phyloP scores from a whole-genome alignment of 2,329 filamentous ascomycete species.

The Diplocarpon rosae region DNA sequence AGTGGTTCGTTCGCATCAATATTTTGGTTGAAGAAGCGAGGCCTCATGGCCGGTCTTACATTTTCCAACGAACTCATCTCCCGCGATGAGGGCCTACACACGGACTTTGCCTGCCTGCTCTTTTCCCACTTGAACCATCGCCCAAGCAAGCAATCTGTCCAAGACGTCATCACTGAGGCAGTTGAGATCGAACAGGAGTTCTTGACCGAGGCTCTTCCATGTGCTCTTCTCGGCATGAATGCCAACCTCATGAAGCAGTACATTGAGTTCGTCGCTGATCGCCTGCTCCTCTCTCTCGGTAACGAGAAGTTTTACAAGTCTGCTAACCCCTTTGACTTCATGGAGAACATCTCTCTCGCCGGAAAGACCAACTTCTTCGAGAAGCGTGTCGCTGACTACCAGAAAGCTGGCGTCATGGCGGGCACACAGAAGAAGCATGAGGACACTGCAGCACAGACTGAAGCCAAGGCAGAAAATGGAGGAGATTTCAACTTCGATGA shows the following conservation, averaged over 20 bases:
- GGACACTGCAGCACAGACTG: constrained; percentile 33
- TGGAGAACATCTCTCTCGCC: constrained; percentile 98
- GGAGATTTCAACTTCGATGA: constrained; percentile 92
- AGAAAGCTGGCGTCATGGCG: constrained; percentile 98
- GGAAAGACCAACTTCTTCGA: constrained; percentile 99
- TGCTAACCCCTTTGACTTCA: constrained; percentile 98
- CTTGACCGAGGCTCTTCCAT: constrained; percentile 87
- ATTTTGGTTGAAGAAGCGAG: constrained; percentile 99
- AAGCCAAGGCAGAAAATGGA: constrained; percentile 46
- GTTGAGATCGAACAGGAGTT: constrained; percentile 96
- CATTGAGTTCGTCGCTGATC: constrained; percentile 98
- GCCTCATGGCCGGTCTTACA: constrained; percentile 94
- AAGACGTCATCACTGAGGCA: constrained; percentile 87
- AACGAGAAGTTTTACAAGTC: constrained; percentile 90
- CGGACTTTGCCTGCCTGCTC: constrained; percentile 93
- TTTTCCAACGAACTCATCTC: constrained; percentile 99
- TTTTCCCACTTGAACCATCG: constrained; percentile 96
- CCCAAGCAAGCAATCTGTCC: constrained; percentile 68
- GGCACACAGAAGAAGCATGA: constrained; percentile 68
- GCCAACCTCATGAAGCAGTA: constrained; percentile 96
- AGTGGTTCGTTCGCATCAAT: constrained; percentile 96
- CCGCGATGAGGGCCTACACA: constrained; percentile 97
- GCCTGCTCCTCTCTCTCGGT: constrained; percentile 82
- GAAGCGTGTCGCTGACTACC: constrained; percentile 99
- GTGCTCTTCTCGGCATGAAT: constrained; percentile 95